A percentile compares a stretch with the other conserved stretches of the same genome.
Evolutionary conservation across 78 protist species (phyloP).

Genomic region (Dictyostelium discoideum): DNA sequence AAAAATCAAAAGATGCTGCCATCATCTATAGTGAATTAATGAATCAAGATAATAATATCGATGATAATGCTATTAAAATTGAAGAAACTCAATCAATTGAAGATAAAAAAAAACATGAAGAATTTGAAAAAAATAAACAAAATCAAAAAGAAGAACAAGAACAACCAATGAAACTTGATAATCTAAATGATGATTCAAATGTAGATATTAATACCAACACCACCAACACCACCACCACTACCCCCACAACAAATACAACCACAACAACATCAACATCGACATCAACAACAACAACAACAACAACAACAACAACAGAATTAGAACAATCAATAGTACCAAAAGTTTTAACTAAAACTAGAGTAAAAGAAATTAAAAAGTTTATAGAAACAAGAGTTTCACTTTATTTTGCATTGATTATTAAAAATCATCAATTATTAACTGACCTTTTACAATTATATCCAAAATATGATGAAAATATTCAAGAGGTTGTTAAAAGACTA

Average conservation of each 20-base stretch:
- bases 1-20: background rate
- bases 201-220: background rate
- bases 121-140: background rate
- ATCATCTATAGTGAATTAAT: slow-evolving; percentile 4
- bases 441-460: slow-evolving; percentile 39
- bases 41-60: background rate
- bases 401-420: slow-evolving; percentile 27
- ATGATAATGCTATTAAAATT: background rate
- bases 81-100: background rate
- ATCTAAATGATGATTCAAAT: background rate
- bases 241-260: background rate
- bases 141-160: background rate
- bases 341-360: background rate
- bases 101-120: background rate
- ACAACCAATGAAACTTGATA: background rate
- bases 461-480: background rate
- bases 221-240: background rate
- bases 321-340: background rate
- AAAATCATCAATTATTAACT: slow-evolving; percentile 13
- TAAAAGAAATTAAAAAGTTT: slow-evolving; percentile 9
- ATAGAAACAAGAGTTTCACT: slow-evolving; percentile 40
- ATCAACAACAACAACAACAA: background rate
- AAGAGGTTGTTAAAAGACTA: background rate
- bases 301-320: background rate
- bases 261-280: background rate